phyloP scores from a whole-genome alignment of 2,329 filamentous ascomycete species.

The Alternaria sp. region DNA sequence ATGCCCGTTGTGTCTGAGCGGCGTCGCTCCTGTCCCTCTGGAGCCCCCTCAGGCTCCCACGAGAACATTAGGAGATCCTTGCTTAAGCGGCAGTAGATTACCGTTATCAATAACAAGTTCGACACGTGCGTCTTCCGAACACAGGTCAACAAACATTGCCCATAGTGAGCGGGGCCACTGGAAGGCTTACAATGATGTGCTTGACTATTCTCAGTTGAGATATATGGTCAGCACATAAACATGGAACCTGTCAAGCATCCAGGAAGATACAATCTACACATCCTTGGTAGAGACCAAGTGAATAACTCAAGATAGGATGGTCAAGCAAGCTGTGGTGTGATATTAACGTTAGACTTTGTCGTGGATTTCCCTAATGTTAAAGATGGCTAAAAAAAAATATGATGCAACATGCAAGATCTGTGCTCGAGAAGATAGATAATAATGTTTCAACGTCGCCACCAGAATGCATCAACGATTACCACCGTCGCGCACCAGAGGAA shows the following conservation, averaged over 20 bases:
- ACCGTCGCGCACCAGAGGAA: too few species aligned
- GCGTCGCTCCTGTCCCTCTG: neutral
- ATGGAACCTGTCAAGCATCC: slow-evolving; percentile 21
- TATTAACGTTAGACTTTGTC: neutral
- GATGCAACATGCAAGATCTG: neutral
- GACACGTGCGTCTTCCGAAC: slow-evolving; percentile 2
- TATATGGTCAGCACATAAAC: slow-evolving; percentile 17
- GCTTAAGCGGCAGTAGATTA: neutral
- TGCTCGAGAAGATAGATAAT: too few species aligned
- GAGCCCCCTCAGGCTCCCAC: neutral
- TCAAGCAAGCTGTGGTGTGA: neutral
- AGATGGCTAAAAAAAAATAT: too few species aligned
- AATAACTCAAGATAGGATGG: neutral
- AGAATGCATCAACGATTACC: too few species aligned
- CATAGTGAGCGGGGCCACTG: slow-evolving; percentile 21
- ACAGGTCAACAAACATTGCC: slow-evolving; percentile 14
- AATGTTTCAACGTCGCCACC: too few species aligned
- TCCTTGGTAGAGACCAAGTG: neutral
- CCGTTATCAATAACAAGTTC: neutral
- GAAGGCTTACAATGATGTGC: slow-evolving; percentile 19
- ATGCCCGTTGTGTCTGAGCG: neutral
- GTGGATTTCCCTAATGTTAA: neutral
- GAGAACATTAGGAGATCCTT: neutral
- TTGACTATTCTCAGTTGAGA: slow-evolving; percentile 22
- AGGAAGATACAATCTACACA: slow-evolving; percentile 7